These are phyloP conservation scores for Cyclospora cayetanensis DNA, from an alignment of 169 alveolate species.

Conservation along the genomic window DNA sequence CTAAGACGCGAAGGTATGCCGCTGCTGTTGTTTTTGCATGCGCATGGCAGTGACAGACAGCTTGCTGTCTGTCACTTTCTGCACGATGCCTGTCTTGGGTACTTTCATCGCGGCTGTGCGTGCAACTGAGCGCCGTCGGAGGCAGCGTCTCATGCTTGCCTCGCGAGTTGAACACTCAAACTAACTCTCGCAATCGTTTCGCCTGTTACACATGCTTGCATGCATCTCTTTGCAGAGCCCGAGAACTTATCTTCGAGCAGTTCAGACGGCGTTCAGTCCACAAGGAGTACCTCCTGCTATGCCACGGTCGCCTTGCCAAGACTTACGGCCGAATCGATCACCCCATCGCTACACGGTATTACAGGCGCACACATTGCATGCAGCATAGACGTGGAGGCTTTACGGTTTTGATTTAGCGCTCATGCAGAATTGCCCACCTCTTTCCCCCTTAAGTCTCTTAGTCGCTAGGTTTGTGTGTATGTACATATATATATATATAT, in stretches of 20 bases:
- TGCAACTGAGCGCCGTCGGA: too few relatives aligned
- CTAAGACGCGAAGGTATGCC: slow-evolving; percentile 74
- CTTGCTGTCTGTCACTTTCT: neutral
- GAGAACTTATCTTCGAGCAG: slow-evolving; percentile 80
- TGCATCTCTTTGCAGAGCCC: slow-evolving; percentile 66
- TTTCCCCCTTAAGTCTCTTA: neutral
- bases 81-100: too few relatives aligned
- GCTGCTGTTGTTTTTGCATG: neutral
- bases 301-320: slow-evolving; percentile 80
- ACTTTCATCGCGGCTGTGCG: too few relatives aligned
- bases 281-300: slow-evolving; percentile 79
- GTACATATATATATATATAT: too few relatives aligned
- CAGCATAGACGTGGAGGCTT: too few relatives aligned
- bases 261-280: slow-evolving; percentile 79
- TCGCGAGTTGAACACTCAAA: neutral
- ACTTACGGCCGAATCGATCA: slow-evolving; percentile 75
- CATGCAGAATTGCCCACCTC: too few relatives aligned
- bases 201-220: neutral
- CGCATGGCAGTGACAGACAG: neutral
- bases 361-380: neutral
- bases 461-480: too few relatives aligned
- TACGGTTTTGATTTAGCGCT: too few relatives aligned
- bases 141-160: too few relatives aligned
- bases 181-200: neutral
- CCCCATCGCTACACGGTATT: slow-evolving; percentile 76